Evolutionary conservation across 2,329 filamentous ascomycete genomes (phyloP).

Genomic region (Mycogone perniciosa): DNA sequence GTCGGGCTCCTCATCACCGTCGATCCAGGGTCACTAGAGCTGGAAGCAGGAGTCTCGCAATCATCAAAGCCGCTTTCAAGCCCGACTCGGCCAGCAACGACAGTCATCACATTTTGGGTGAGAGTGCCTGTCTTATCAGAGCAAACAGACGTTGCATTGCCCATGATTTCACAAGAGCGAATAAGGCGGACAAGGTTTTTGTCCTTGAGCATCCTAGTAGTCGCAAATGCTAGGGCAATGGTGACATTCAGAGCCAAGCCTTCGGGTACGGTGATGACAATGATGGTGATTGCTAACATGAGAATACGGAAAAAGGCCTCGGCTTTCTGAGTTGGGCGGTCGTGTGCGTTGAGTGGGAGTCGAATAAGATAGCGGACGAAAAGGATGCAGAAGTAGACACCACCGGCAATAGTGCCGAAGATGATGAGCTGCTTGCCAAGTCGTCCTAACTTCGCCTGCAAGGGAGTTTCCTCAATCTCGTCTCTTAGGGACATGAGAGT

Average conservation of each 20-base stretch:
- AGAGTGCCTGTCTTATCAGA: conserved; percentile 62
- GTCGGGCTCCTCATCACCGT: conserved; percentile 20
- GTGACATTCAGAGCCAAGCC: conserved; percentile 56
- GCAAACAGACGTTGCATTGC: conserved; percentile 57
- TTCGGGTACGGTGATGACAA: conserved; percentile 56
- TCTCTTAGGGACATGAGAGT: conserved; percentile 73
- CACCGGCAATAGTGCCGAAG: conserved; percentile 34
- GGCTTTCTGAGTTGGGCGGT: conserved; percentile 42
- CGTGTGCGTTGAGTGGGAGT: conserved; percentile 27
- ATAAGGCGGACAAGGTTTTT: conserved; percentile 56
- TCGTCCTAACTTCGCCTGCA: conserved; percentile 71
- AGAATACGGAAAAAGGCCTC: conserved; percentile 53
- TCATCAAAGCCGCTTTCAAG: conserved; percentile 32
- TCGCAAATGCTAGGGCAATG: conserved; percentile 55
- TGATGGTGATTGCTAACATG: conserved; percentile 52
- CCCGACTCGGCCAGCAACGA: conserved; percentile 51
- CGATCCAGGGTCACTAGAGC: not conserved
- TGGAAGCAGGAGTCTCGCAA: conserved; percentile 19
- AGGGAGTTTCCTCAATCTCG: conserved; percentile 68
- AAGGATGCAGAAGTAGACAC: conserved; percentile 36
- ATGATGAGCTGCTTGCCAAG: conserved; percentile 67
- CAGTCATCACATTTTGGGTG: conserved; percentile 58
- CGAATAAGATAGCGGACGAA: conserved; percentile 34
- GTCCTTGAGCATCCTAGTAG: conserved; percentile 56
- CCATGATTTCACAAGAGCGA: conserved; percentile 57